Percentiles rank a stretch among this genome's conserved stretches.
Evolutionary conservation across 345 rosid species (phyloP).

Genomic region (Camelina laxa): DNA sequence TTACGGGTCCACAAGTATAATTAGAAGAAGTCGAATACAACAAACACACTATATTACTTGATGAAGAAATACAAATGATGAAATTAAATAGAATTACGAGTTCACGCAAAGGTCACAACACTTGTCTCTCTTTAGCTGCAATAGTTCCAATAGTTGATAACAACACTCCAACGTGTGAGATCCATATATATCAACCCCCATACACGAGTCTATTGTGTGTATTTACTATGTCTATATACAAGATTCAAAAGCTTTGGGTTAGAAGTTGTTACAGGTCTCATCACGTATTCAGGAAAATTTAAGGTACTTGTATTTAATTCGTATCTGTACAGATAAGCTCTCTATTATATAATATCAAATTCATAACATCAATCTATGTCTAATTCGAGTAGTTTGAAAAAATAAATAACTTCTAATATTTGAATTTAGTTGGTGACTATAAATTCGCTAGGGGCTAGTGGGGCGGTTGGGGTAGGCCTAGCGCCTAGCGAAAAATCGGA

Average conservation of each 20-base stretch:
- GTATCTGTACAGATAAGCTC: neutral
- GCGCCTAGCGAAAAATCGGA: no score
- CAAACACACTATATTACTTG: constrained; percentile 31
- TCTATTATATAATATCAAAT: neutral
- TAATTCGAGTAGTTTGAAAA: neutral
- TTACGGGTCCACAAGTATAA: constrained; percentile 36
- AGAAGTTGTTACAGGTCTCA: constrained; percentile 5
- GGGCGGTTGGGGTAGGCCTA: no score
- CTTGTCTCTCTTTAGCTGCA: constrained; percentile 37
- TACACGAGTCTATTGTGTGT: constrained; percentile 30
- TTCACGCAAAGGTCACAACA: constrained; percentile 38
- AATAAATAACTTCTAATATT: neutral
- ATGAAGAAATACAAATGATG: constrained; percentile 10
- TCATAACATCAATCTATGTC: neutral
- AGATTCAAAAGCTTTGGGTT: constrained; percentile 21
- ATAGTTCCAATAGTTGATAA: constrained; percentile 29
- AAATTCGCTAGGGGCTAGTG: no score
- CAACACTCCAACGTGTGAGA: constrained; percentile 35
- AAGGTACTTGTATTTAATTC: neutral
- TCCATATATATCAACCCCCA: constrained; percentile 9
- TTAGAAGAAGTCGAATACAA: constrained; percentile 19
- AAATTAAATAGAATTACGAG: constrained; percentile 21
- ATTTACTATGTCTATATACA: constrained; percentile 20
- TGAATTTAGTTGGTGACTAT: neutral
- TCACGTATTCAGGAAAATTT: neutral